These are phyloP conservation scores for Funneliformis caledonium DNA, from an alignment of 371 early-diverging fungal genomes.

Conservation along the genomic window DNA sequence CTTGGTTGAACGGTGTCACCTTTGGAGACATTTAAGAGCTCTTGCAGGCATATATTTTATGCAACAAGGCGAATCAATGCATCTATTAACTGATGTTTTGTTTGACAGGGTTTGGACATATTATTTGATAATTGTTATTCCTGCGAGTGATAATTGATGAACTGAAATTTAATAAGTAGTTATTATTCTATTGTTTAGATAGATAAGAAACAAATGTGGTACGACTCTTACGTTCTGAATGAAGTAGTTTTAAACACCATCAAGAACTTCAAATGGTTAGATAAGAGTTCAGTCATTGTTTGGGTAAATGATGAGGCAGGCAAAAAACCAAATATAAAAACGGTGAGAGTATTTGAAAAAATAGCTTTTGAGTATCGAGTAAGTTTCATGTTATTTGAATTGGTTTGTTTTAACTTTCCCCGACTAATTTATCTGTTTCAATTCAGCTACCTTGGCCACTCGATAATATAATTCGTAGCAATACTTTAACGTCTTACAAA, in stretches of 20 bases:
- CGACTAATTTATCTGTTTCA: not conserved
- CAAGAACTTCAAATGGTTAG: slow-evolving; percentile 28
- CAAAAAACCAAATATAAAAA: slow-evolving; percentile 24
- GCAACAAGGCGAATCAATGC: slow-evolving; percentile 39
- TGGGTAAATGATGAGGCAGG: slow-evolving; percentile 37
- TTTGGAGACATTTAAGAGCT: slow-evolving; percentile 27
- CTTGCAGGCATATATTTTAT: slow-evolving; percentile 36
- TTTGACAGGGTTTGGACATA: slow-evolving; percentile 24
- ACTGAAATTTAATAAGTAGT: not conserved
- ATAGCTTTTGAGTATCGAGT: slow-evolving; percentile 51
- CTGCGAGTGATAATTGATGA: not conserved
- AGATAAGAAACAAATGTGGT: slow-evolving; percentile 49
- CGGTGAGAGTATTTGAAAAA: slow-evolving; percentile 43
- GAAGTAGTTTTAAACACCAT: slow-evolving; percentile 48
- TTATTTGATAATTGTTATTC: not conserved
- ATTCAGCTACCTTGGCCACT: slow-evolving; percentile 56
- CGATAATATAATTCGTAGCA: slow-evolving; percentile 50
- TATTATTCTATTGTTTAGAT: slow-evolving; percentile 41
- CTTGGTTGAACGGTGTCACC: slow-evolving; percentile 17
- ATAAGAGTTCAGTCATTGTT: slow-evolving; percentile 25
- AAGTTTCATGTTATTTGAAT: not conserved
- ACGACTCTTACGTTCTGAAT: slow-evolving; percentile 46
- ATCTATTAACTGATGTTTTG: slow-evolving; percentile 16
- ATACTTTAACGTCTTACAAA: slow-evolving; percentile 46
- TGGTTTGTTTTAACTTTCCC: not conserved